Evolutionary conservation across 1,284 basidiomycete species (phyloP).

Genomic region (Ustilago sp.): DNA sequence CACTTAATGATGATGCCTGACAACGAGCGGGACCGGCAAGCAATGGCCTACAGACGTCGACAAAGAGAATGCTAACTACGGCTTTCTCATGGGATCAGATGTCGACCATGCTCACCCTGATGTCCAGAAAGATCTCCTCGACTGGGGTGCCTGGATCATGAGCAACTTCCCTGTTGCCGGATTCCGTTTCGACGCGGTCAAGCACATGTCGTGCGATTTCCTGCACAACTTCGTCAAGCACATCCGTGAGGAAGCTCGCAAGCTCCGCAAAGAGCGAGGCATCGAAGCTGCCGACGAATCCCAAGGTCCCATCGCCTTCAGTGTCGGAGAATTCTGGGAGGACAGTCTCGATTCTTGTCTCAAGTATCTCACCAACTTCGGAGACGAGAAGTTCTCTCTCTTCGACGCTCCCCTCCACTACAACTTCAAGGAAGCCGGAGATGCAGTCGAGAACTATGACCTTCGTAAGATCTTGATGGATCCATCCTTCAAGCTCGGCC

Average conservation of each 20-base stretch:
- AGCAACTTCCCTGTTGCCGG: conserved; percentile 59
- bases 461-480: conserved; percentile 74
- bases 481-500: conserved; percentile 74
- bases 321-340: conserved; percentile 64
- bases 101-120: conserved; percentile 87
- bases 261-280: conserved; percentile 50
- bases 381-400: conserved; percentile 73
- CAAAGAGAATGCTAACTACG: conserved; percentile 71
- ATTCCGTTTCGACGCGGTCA: conserved; percentile 65
- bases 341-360: conserved; percentile 51
- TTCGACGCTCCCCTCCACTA: conserved; percentile 75
- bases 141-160: conserved; percentile 75
- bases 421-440: conserved; percentile 74
- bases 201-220: conserved; percentile 70
- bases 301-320: conserved; percentile 53
- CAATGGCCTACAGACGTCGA: conserved; percentile 71
- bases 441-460: conserved; percentile 72
- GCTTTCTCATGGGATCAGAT: conserved; percentile 71
- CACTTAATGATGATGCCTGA: no score
- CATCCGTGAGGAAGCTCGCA: conserved; percentile 70
- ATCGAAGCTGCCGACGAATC: conserved; percentile 52
- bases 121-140: conserved; percentile 73
- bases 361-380: conserved; percentile 70
- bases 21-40: conserved; percentile 68
- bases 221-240: conserved; percentile 74